Percentiles rank a stretch among this genome's conserved stretches.
Conservation (phyloP, 768 basidiomycete species). For the Tylopilus balloui region DNA sequence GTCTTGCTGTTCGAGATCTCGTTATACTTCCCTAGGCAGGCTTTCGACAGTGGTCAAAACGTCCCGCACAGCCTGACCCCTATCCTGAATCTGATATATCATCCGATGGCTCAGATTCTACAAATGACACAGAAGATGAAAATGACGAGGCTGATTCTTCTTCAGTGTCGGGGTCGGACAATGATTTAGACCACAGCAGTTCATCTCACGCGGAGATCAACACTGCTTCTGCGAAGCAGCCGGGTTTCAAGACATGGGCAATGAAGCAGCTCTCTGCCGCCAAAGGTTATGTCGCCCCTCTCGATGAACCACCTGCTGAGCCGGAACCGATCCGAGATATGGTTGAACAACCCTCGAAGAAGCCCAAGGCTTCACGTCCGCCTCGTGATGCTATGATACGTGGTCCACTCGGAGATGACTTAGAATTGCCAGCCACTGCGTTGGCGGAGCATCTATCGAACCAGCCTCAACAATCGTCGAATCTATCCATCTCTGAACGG, state of each 20-base stretch:
- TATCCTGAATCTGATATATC: conserved; percentile 50
- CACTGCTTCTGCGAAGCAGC: conserved; percentile 32
- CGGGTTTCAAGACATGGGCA: conserved; percentile 89
- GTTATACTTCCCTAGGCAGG: conserved; percentile 26
- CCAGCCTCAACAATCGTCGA: neutral
- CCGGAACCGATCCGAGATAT: conserved; percentile 5
- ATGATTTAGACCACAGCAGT: conserved; percentile 16
- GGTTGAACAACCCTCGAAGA: conserved; percentile 35
- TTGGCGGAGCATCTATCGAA: conserved; percentile 46
- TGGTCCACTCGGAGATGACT: conserved; percentile 76
- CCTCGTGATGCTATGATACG: conserved; percentile 44
- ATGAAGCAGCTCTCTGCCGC: conserved; percentile 61
- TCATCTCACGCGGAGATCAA: conserved; percentile 16
- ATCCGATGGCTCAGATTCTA: conserved; percentile 78
- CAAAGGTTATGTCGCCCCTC: conserved; percentile 35
- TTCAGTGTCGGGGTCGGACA: conserved; percentile 15
- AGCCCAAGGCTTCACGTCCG: conserved; percentile 39
- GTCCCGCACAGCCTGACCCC: conserved; percentile 25
- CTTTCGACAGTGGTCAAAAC: conserved; percentile 51
- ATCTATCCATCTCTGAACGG: conserved; percentile 12
- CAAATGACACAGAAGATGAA: conserved; percentile 45
- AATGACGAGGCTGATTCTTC: conserved; percentile 12
- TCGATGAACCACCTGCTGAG: conserved; percentile 13
- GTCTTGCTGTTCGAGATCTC: conserved; percentile 2
- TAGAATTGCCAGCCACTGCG: conserved; percentile 61